phyloP scores from a whole-genome alignment of 306 rosid species.

The Pyrus bretschneideri region DNA sequence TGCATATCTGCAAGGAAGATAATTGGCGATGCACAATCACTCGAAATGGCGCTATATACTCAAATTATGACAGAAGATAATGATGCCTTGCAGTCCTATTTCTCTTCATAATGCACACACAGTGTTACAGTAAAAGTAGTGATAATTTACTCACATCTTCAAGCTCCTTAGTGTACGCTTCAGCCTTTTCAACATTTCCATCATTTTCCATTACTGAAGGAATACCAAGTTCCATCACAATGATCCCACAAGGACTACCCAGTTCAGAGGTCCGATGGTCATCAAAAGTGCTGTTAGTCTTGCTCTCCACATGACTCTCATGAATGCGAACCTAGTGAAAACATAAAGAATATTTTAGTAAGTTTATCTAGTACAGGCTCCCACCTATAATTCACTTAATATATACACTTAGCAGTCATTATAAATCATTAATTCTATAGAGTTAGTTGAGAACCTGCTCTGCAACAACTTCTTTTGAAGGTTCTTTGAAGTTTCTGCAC shows the following conservation, averaged over 20 bases:
- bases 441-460: slow-evolving; percentile 42
- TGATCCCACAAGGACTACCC: slow-evolving; percentile 34
- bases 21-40: too few relatives aligned
- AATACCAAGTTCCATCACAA: slow-evolving; percentile 45
- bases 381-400: slow-evolving; percentile 1
- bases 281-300: slow-evolving; percentile 17
- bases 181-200: slow-evolving; percentile 74
- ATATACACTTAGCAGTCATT: slow-evolving; percentile 10
- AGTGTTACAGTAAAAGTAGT: slow-evolving; percentile 1
- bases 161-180: slow-evolving; percentile 71
- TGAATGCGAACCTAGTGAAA: slow-evolving; percentile 14
- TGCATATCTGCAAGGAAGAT: slow-evolving; percentile 55
- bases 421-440: background rate
- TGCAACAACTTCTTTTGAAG: slow-evolving; percentile 36
- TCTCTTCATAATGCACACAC: background rate
- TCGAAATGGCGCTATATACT: background rate
- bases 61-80: background rate
- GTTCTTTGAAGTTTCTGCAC: slow-evolving; percentile 49
- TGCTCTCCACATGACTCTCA: slow-evolving; percentile 34
- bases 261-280: slow-evolving; percentile 24
- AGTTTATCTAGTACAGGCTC: background rate
- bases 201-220: slow-evolving; percentile 47
- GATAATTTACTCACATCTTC: slow-evolving; percentile 61
- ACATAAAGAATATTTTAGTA: background rate
- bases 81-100: background rate